These are phyloP conservation scores for Neurospora sp. DNA, from an alignment of 495 filamentous ascomycete species.

Conservation along the genomic window DNA sequence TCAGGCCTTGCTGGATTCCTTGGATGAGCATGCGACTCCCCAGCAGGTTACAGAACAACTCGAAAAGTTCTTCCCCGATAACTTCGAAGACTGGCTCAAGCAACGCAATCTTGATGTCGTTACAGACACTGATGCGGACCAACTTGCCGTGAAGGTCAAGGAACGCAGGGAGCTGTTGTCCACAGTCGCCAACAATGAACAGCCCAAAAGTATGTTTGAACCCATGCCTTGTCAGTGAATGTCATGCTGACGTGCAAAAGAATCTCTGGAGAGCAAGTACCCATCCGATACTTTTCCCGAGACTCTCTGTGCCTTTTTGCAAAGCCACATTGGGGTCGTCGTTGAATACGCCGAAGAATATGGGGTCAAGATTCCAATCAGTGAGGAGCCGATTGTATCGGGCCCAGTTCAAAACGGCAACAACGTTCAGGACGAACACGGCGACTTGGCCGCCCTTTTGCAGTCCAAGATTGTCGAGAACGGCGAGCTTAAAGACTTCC, in stretches of 20 bases:
- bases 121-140: constrained; percentile 60
- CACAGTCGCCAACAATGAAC: constrained; percentile 47
- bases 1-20: constrained; percentile 68
- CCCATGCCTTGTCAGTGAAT: background rate
- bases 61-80: constrained; percentile 61
- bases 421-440: constrained; percentile 18
- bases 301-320: constrained; percentile 63
- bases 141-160: constrained; percentile 55
- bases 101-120: constrained; percentile 54
- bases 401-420: constrained; percentile 5
- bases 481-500: constrained; percentile 2
- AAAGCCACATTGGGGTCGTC: constrained; percentile 60
- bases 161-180: constrained; percentile 60
- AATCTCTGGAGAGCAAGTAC: constrained; percentile 61
- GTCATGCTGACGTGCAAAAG: constrained; percentile 24
- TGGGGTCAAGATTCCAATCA: constrained; percentile 26
- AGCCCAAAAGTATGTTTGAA: constrained; percentile 30
- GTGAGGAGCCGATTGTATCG: constrained; percentile 19
- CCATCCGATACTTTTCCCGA: constrained; percentile 72
- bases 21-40: constrained; percentile 45
- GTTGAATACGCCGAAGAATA: constrained; percentile 38
- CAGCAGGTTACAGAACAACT: constrained; percentile 55
- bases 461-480: constrained; percentile 12
- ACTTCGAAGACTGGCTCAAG: constrained; percentile 54
- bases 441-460: constrained; percentile 20